phyloP scores from a whole-genome alignment of 345 rosid species.

The Melaleuca alternifolia region DNA sequence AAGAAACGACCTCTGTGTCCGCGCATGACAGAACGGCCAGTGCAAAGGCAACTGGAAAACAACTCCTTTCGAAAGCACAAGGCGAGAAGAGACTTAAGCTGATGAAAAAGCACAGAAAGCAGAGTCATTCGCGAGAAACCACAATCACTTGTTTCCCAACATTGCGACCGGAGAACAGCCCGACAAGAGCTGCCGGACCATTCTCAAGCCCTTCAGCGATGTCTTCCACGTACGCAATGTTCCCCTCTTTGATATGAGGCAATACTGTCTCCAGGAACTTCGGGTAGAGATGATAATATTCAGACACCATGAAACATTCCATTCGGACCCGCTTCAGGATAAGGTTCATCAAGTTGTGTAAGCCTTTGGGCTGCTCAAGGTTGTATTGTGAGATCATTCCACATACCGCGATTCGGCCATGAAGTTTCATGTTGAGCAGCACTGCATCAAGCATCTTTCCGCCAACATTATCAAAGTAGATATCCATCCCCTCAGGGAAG shows the following conservation, averaged over 20 bases:
- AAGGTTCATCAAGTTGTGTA: slow-evolving; percentile 2
- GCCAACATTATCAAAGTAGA: slow-evolving; percentile 21
- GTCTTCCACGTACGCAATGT: slow-evolving; percentile 12
- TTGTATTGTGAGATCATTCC: slow-evolving; percentile 22
- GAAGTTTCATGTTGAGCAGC: slow-evolving; percentile 10
- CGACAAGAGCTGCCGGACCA: slow-evolving; percentile 12
- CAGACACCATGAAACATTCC: slow-evolving; percentile 14
- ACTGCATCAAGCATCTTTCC: slow-evolving; percentile 19
- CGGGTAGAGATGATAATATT: slow-evolving; percentile 10
- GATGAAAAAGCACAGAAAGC: neutral
- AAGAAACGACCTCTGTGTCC: neutral
- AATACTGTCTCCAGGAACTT: slow-evolving; percentile 10
- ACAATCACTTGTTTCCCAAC: slow-evolving; percentile 19
- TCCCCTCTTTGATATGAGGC: slow-evolving; percentile 13
- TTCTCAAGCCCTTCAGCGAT: slow-evolving; percentile 16
- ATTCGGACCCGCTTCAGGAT: slow-evolving; percentile 5
- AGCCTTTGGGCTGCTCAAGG: slow-evolving; percentile 6
- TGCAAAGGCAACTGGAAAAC: neutral
- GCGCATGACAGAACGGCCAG: neutral
- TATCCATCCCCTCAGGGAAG: slow-evolving; percentile 24
- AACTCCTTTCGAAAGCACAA: neutral
- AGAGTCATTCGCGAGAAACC: slow-evolving; percentile 15
- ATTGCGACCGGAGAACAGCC: slow-evolving; percentile 15
- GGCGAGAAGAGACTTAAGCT: neutral
- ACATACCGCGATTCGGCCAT: slow-evolving; percentile 12